A percentile compares a stretch with the other conserved stretches of the same genome.
Conservation (phyloP, 2,329 filamentous ascomycete species). For the Fragosphaeria purpurea region DNA sequence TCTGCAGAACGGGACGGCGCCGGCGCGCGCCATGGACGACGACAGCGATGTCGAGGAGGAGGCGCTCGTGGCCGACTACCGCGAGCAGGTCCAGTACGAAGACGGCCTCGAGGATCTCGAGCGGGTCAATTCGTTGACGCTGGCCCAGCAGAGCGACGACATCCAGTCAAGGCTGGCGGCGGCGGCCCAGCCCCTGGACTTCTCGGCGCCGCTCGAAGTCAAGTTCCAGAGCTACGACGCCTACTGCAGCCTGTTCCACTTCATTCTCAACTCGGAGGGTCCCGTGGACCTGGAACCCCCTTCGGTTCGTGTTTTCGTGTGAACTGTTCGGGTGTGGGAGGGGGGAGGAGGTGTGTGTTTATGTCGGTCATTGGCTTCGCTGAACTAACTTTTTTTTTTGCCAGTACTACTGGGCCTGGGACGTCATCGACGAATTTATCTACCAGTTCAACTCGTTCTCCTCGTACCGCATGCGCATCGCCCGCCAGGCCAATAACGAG, state of each 20-base stretch:
- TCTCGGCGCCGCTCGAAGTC: constrained; percentile 87
- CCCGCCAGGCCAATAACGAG: constrained; percentile 71
- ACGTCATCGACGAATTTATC: constrained; percentile 99
- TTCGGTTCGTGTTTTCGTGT: constrained; percentile 46
- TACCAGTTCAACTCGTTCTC: constrained; percentile 99
- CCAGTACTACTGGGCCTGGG: constrained; percentile 99
- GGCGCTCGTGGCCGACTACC: constrained; percentile 89
- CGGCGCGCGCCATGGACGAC: constrained; percentile 55
- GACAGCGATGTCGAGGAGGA: constrained; percentile 96
- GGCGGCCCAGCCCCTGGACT: constrained; percentile 90
- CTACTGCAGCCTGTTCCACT: constrained; percentile 99
- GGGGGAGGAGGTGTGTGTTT: constrained; percentile 27
- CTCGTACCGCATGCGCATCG: constrained; percentile 86
- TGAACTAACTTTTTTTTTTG: constrained; percentile 11
- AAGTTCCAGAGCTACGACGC: constrained; percentile 99
- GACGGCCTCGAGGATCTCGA: constrained; percentile 77
- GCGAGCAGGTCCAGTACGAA: constrained; percentile 90
- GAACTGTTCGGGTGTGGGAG: no score
- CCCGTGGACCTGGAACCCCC: constrained; percentile 94
- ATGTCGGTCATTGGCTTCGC: background rate
- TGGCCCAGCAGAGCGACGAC: constrained; percentile 71
- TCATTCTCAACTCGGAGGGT: constrained; percentile 98
- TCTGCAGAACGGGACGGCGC: constrained; percentile 51
- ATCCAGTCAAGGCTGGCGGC: constrained; percentile 86
- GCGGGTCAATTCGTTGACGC: constrained; percentile 57